Evolutionary conservation across 768 basidiomycete species (phyloP).

Genomic region (Steccherinum ochraceum): DNA sequence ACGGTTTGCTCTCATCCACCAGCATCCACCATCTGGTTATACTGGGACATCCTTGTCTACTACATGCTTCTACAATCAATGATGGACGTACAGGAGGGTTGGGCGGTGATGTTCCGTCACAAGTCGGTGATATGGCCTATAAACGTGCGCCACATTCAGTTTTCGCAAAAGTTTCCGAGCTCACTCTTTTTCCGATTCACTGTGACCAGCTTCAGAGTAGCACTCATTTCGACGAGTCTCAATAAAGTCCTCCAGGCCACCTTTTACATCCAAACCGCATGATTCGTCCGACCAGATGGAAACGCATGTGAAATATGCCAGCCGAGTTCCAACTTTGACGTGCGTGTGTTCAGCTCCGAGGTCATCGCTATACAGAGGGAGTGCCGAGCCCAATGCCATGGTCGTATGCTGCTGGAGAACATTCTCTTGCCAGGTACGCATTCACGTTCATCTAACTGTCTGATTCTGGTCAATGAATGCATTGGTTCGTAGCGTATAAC

Average conservation of each 20-base stretch:
- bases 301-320: no score
- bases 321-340: no score
- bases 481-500: background rate
- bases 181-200: no score
- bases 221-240: no score
- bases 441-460: background rate
- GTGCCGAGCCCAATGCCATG: background rate
- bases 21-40: background rate
- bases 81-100: background rate
- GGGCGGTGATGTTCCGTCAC: no score
- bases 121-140: no score
- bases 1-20: background rate
- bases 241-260: no score
- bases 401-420: background rate
- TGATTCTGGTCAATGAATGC: background rate
- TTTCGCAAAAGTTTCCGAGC: no score
- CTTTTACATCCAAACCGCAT: no score
- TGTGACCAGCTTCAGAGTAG: no score
- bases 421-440: background rate
- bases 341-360: background rate
- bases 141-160: no score
- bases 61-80: background rate
- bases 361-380: background rate
- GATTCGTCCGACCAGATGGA: no score
- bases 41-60: background rate